phyloP scores from a whole-genome alignment of 148 eudicot species.

The Beta vulgaris region DNA sequence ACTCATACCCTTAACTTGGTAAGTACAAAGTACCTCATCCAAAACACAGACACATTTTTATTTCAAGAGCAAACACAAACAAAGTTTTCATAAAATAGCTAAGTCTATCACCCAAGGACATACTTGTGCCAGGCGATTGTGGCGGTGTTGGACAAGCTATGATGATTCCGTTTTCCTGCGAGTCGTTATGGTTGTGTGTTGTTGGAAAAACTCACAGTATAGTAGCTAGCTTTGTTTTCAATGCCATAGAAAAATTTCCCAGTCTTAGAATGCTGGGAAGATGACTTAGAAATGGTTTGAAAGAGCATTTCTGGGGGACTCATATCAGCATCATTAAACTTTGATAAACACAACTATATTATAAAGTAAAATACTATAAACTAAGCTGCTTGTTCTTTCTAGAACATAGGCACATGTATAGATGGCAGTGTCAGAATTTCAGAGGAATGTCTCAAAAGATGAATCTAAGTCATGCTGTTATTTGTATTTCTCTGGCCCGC shows the following conservation, averaged over 20 bases:
- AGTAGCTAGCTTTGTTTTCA: neutral
- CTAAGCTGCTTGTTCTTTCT: conserved; percentile 9
- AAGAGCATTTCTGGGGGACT: neutral
- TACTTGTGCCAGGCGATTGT: neutral
- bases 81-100: neutral
- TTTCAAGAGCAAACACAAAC: neutral
- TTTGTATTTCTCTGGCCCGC: neutral
- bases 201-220: neutral
- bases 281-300: neutral
- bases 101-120: neutral
- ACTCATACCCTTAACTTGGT: too few species aligned
- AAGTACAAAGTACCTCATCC: too few species aligned
- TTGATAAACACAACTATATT: too few species aligned
- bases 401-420: neutral
- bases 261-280: neutral
- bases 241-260: neutral
- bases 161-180: neutral
- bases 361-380: conserved; percentile 4
- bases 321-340: conserved; percentile 4
- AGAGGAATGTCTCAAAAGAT: conserved; percentile 20
- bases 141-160: too few species aligned
- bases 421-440: conserved; percentile 6
- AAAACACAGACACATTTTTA: neutral
- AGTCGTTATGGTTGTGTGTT: neutral
- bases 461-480: neutral